These are phyloP conservation scores for Mortierella sp. DNA, from an alignment of 371 early-diverging fungal genomes.

Conservation along the genomic window DNA sequence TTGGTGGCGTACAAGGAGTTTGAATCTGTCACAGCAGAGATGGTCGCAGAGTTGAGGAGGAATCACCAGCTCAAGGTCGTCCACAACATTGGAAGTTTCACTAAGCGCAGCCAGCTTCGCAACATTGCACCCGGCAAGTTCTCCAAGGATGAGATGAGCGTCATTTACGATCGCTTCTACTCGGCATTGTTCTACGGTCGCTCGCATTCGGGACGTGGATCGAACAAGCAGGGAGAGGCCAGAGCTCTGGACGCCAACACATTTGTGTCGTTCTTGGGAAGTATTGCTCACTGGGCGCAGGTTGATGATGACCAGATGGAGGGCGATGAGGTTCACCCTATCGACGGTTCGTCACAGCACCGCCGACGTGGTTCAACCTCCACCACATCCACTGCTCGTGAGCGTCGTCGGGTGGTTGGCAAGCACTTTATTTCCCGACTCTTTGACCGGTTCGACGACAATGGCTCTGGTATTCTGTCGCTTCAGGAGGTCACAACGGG, in stretches of 20 bases:
- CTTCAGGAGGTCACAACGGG: constrained; percentile 88
- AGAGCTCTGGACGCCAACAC: constrained; percentile 73
- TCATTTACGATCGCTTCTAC: constrained; percentile 92
- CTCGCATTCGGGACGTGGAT: constrained; percentile 57
- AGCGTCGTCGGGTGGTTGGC: constrained; percentile 58
- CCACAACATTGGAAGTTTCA: constrained; percentile 94
- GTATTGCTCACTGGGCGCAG: constrained; percentile 69
- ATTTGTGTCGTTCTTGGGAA: constrained; percentile 74
- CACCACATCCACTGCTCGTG: constrained; percentile 43
- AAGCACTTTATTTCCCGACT: constrained; percentile 63
- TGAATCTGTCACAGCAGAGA: constrained; percentile 81
- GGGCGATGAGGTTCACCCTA: constrained; percentile 16
- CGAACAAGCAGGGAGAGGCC: constrained; percentile 35
- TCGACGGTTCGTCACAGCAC: constrained; percentile 31
- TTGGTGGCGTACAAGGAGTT: constrained; percentile 95
- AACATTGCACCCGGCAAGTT: constrained; percentile 85
- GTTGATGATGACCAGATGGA: constrained; percentile 57
- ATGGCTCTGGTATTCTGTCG: constrained; percentile 71
- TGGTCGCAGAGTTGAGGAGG: constrained; percentile 86
- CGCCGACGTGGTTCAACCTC: constrained; percentile 45
- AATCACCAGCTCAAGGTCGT: constrained; percentile 94
- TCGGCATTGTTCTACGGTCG: constrained; percentile 84
- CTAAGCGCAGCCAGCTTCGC: constrained; percentile 90
- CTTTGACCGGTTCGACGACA: constrained; percentile 71
- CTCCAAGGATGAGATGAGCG: constrained; percentile 86